Conservation (phyloP, 2,329 filamentous ascomycete genomes). For the Rutstroemia sp. region DNA sequence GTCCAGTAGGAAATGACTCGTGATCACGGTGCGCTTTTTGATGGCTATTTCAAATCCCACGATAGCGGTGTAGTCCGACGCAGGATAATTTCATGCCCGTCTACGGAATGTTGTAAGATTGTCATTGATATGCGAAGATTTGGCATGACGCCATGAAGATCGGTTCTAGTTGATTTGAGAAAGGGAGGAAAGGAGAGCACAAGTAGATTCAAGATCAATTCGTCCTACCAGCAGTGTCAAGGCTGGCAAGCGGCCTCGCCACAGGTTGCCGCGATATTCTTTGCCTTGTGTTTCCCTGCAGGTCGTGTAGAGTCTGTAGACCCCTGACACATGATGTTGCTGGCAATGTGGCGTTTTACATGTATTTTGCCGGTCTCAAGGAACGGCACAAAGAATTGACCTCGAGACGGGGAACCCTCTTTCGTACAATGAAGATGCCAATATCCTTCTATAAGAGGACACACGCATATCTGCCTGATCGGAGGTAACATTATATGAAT, state of each 20-base stretch:
- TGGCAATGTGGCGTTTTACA: not conserved
- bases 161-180: not conserved
- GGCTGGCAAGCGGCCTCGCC: slow-evolving; percentile 6
- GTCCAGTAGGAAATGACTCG: not conserved
- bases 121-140: not conserved
- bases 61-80: slow-evolving; percentile 4
- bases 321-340: slow-evolving; percentile 1
- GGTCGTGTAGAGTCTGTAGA: not conserved
- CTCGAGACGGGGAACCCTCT: not conserved
- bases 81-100: too few relatives aligned
- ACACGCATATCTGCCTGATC: not conserved
- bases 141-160: not conserved
- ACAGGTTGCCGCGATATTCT: not conserved
- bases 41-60: not conserved
- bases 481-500: not conserved
- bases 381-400: not conserved
- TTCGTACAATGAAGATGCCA: not conserved
- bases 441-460: not conserved
- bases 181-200: not conserved
- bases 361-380: not conserved
- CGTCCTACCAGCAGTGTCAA: not conserved
- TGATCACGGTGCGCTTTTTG: not conserved
- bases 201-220: not conserved
- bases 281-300: slow-evolving; percentile 9
- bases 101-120: too few relatives aligned